Evolutionary conservation across 345 rosid genomes (phyloP).

Genomic region (Hibiscus mutabilis): DNA sequence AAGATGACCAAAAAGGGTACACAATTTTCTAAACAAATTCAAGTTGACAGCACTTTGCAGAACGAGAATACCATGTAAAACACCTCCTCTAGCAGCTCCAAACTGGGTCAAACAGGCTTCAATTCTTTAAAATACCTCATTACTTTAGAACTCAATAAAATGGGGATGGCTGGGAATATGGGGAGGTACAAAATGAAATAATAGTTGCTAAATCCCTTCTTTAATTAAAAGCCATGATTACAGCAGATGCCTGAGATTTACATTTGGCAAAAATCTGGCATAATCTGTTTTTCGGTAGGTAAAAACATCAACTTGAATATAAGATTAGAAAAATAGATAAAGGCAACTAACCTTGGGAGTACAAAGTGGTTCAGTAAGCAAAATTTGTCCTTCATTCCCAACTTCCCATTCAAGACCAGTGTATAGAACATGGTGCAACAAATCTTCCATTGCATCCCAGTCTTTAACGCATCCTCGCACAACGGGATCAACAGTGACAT

Average conservation of each 20-base stretch:
- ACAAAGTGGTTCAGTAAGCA: constrained; percentile 87
- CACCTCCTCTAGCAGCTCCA: not conserved
- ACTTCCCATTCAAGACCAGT: constrained; percentile 95
- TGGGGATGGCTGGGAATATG: not conserved
- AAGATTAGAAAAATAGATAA: not conserved
- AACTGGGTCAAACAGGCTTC: not conserved
- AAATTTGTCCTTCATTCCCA: constrained; percentile 93
- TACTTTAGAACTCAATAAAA: not conserved
- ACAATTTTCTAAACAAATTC: not conserved
- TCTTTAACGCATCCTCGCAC: constrained; percentile 71
- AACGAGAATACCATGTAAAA: not conserved
- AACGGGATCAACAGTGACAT: constrained; percentile 66
- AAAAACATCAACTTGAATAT: not conserved
- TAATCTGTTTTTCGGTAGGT: not conserved
- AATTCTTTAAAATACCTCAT: not conserved
- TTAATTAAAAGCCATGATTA: not conserved
- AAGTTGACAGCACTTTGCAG: not conserved
- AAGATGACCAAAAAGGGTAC: not conserved
- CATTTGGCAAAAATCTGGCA: not conserved
- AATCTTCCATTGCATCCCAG: constrained; percentile 99
- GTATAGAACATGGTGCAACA: constrained; percentile 80
- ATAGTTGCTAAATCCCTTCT: not conserved
- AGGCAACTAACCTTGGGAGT: constrained; percentile 72
- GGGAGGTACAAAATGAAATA: not conserved
- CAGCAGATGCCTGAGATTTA: not conserved